Percentiles rank a stretch among this genome's conserved stretches.
Evolutionary conservation across 352 stramenopile species (phyloP).

Genomic region (Pythium sukuiense): DNA sequence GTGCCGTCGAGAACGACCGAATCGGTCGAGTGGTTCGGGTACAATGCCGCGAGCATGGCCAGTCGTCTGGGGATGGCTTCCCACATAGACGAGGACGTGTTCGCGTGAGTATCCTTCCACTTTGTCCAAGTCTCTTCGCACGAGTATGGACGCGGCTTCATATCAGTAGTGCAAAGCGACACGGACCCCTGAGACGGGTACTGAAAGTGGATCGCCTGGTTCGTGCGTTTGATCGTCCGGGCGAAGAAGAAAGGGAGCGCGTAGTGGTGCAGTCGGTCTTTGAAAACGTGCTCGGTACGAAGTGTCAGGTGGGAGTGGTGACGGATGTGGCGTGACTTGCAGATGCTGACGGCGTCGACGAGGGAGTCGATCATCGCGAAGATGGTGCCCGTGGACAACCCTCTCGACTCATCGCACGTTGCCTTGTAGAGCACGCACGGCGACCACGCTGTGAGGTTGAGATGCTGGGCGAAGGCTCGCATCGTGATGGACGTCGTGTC

Average conservation of each 20-base stretch:
- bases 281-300: constrained; percentile 9
- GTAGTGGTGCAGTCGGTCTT: constrained; percentile 23
- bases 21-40: constrained; percentile 15
- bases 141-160: constrained; percentile 3
- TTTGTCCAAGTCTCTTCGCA: constrained; percentile 9
- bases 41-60: neutral
- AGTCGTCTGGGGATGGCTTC: constrained; percentile 2
- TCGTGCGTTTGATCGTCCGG: neutral
- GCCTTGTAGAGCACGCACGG: constrained; percentile 27
- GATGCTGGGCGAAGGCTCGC: constrained; percentile 19
- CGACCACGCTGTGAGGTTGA: constrained; percentile 15
- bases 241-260: constrained; percentile 22
- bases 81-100: neutral
- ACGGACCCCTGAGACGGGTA: neutral
- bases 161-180: neutral
- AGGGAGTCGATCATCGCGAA: constrained; percentile 27
- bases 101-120: neutral
- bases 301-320: constrained; percentile 13
- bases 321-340: neutral
- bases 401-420: constrained; percentile 5
- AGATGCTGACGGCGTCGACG: constrained; percentile 16
- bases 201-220: constrained; percentile 19
- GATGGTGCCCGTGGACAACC: neutral
- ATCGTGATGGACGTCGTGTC: constrained; percentile 28
- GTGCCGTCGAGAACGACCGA: constrained; percentile 13